Evolutionary conservation across 345 rosid species (phyloP).

Genomic region (Eucalyptus paniculata): DNA sequence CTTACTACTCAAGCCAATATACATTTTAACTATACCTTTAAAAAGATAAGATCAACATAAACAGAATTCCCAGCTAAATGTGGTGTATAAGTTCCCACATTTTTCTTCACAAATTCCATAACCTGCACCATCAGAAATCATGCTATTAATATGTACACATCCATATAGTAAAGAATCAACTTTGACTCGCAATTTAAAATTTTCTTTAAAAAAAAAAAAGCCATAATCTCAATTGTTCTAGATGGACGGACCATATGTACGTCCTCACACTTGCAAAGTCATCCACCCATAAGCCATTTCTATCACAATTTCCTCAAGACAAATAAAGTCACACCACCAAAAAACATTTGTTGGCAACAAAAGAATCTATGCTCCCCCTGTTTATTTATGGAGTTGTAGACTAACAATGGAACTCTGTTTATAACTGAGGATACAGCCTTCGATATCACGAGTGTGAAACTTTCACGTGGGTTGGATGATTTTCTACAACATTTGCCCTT

Average conservation of each 20-base stretch:
- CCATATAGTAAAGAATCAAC: background rate
- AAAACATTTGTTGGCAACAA: background rate
- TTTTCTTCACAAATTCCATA: slow-evolving; percentile 51
- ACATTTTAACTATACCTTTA: slow-evolving; percentile 39
- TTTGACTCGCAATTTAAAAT: background rate
- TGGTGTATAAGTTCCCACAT: slow-evolving; percentile 52
- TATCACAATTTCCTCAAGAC: background rate
- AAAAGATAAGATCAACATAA: slow-evolving; percentile 58
- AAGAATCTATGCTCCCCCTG: background rate
- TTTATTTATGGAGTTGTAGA: background rate
- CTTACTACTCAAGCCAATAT: background rate
- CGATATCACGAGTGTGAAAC: background rate
- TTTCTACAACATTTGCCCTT: background rate
- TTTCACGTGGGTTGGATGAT: background rate
- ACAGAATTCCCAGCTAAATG: slow-evolving; percentile 81
- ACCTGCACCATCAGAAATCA: slow-evolving; percentile 37
- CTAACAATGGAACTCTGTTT: background rate
- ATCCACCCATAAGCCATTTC: background rate
- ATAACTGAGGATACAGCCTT: background rate
- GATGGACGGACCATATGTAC: background rate
- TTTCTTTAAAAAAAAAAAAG: background rate
- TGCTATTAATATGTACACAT: background rate
- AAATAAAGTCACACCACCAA: background rate
- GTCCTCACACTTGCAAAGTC: background rate
- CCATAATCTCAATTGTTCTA: background rate